Evolutionary conservation across 768 basidiomycete genomes (phyloP), one percentile per base, ranked within the genome.

Genomic region (Tulasnella sp.): DNA sequence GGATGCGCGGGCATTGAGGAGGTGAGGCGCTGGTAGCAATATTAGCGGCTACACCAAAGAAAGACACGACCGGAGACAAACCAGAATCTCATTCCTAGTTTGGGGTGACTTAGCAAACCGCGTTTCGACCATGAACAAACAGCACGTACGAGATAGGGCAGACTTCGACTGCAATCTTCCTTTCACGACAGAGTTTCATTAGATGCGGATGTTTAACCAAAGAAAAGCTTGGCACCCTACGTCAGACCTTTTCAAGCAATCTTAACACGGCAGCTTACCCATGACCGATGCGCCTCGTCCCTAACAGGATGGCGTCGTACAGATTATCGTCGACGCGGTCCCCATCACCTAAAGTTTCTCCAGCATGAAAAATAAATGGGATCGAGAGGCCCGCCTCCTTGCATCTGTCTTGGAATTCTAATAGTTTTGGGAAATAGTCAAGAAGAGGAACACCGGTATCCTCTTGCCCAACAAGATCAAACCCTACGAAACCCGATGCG

Each of bases 1-100:
- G 92, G 93, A 83, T 94, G 93, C 88, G 90, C 91, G 2, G 91
- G 91, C 90, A 94, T 94, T 6, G 93, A 93, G 9, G 92, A 90
- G 2, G 93, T 92, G 76, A 93, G 86, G 14, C 93, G 90, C 92
- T 93, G 82, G 78, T 19, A 16, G 48, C 6, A 77, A 34, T 8
- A 73, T 16, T 24, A 76, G 18, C 2, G 10, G 9, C 6, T 18
- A 21, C 46, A 34, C 24, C 73, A 52, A 34, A 40, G 42, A 34
- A 36, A 48, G 71, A 52, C 38, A 38, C 21, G 18, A 52, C 40
- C 39, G 8, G 4, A n/a, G 21, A 76, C 84, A 82, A 83, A 93
- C 92, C 84, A 94, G 85, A 48, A 94, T 90, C 82, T 94, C 92
- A 80, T 94, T 93, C 74, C 92, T 93, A 81, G n/a, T 9, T 36